Evolutionary conservation across 768 basidiomycete genomes (phyloP).

Genomic region (Leccinum arenicola): DNA sequence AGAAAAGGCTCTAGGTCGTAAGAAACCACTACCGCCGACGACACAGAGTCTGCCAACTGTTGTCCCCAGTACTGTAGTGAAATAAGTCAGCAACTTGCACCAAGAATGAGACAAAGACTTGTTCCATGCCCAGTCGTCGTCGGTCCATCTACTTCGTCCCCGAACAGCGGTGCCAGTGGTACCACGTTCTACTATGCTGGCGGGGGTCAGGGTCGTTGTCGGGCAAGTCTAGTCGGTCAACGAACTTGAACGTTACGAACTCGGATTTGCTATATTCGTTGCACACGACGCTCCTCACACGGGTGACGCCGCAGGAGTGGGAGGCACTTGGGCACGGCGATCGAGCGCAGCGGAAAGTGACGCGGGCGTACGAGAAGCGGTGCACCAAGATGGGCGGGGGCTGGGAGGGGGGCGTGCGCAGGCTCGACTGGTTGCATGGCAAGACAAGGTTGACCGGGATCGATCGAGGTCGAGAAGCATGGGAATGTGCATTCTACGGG

Average conservation of each 20-base stretch:
- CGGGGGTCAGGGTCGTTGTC: slow-evolving; percentile 16
- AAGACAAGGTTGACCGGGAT: slow-evolving; percentile 61
- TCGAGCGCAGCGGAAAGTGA: slow-evolving; percentile 54
- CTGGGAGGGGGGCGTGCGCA: slow-evolving; percentile 62
- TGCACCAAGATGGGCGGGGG: slow-evolving; percentile 63
- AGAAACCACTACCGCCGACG: no score
- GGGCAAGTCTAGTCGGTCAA: slow-evolving; percentile 22
- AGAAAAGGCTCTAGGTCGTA: no score
- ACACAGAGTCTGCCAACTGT: no score
- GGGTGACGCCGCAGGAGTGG: slow-evolving; percentile 68
- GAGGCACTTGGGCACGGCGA: slow-evolving; percentile 53
- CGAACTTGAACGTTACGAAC: slow-evolving; percentile 49
- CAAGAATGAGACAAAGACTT: no score
- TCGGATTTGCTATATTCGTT: slow-evolving; percentile 61
- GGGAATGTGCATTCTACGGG: slow-evolving; percentile 38
- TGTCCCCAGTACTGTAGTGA: no score
- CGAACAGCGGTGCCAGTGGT: slow-evolving; percentile 9
- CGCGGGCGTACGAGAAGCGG: slow-evolving; percentile 61
- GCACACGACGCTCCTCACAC: slow-evolving; percentile 50
- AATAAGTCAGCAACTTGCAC: no score
- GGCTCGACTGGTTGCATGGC: slow-evolving; percentile 63
- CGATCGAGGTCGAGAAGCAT: slow-evolving; percentile 48
- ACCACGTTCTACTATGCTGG: slow-evolving; percentile 25
- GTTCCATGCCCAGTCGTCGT: slow-evolving; percentile 48
- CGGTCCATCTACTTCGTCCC: slow-evolving; percentile 31